Conservation (phyloP, 805 yeast genomes). For the Candida oleophila region DNA sequence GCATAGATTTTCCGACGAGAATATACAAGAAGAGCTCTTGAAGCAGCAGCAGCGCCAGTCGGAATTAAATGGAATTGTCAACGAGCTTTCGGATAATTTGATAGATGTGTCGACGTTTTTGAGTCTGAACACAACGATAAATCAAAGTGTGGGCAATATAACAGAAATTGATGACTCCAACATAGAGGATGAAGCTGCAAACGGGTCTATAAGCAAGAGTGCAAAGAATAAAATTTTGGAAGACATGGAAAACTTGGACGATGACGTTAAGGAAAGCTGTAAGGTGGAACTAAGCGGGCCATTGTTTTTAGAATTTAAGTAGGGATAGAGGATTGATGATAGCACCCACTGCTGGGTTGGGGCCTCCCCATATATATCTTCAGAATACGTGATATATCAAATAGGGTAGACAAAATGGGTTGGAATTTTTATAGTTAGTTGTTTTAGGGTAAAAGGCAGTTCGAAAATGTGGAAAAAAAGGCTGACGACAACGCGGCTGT, state of each 20-base stretch:
- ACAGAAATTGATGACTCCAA: slow-evolving; percentile 1
- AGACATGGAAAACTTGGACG: slow-evolving; percentile 17
- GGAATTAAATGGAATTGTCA: slow-evolving; percentile 46
- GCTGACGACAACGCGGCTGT: too few species aligned
- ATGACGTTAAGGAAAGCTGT: slow-evolving; percentile 15
- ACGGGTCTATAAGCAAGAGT: not conserved
- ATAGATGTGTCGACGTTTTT: slow-evolving; percentile 38
- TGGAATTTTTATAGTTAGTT: too few species aligned
- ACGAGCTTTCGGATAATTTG: slow-evolving; percentile 37
- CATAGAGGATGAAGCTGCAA: not conserved
- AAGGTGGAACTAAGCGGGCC: slow-evolving; percentile 16
- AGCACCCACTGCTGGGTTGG: too few species aligned
- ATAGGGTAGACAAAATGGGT: too few species aligned
- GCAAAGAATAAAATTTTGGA: slow-evolving; percentile 19
- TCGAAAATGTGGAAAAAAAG: too few species aligned
- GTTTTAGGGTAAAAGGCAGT: too few species aligned
- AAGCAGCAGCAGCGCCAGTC: slow-evolving; percentile 46
- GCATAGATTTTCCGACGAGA: slow-evolving; percentile 30
- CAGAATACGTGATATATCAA: too few species aligned
- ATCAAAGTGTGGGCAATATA: slow-evolving; percentile 4
- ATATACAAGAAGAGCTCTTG: slow-evolving; percentile 33
- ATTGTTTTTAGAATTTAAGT: slow-evolving; percentile 21
- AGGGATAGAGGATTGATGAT: too few species aligned
- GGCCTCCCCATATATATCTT: too few species aligned
- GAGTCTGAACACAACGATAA: slow-evolving; percentile 10